Base-by-base conservation (phyloP, 495 filamentous ascomycete genomes). In the Trypethelium eluteriae region DNA sequence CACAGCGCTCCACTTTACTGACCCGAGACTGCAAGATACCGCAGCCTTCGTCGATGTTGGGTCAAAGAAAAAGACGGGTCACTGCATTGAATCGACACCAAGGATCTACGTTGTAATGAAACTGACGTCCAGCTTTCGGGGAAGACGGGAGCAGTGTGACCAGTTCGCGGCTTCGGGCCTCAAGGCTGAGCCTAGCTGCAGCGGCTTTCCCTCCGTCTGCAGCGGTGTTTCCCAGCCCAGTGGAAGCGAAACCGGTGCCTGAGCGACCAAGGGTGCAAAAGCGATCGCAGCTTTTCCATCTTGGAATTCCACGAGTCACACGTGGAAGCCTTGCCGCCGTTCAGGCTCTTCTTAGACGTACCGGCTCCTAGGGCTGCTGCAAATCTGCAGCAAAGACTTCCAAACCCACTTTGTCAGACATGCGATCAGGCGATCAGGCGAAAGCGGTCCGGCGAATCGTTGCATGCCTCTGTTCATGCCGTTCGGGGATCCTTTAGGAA, bases 221-320 rank as follows among this genome's bases (percentile, higher is more conserved):
- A 59, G 53, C 53, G 53, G 53, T 59, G 25, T 14, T 32, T 59
- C 53, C 53, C 53, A 59, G 32, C 53, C 53, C 53, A 36, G 11
- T 59, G 53, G 53, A 59, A 59, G 53, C 53, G 53, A 59, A 36
- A 59, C 53, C 53, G 53, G 53, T 59, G 32, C 53, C 53, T 59
- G 53, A 35, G n/a, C 32, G 3, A 35, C 53, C 53, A 25, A 46
- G 49, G 49, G 49, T 53, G n/a, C 49, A 53, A 18, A 16, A 14
- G 11, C 49, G 49, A 53, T 53, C 49, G 49, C 49, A 25, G 12
- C 11, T 11, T 53, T 25, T 9, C 10, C n/a, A 53, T 53, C 18
- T 7, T 59, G 5, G 49, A 53, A 59, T 36, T 59, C 53, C 53
- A 59, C 53, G 25, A 34, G 53, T 59, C 53, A 59, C 53, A 59